Evolutionary conservation across 257 asterid species (phyloP).

Genomic region (Rehmannia glutinosa): DNA sequence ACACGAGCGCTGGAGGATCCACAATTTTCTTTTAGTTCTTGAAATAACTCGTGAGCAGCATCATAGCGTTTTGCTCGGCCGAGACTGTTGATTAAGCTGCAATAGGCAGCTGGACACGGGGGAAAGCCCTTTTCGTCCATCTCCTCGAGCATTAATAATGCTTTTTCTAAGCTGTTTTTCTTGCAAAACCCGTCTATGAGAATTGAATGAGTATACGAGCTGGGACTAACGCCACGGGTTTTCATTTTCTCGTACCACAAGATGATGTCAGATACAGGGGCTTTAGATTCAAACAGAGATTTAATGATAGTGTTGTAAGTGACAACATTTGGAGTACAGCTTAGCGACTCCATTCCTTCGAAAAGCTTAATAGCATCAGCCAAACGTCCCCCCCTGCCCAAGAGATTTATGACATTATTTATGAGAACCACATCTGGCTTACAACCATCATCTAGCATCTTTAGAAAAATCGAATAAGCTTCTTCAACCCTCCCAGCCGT

Average conservation of each 20-base stretch:
- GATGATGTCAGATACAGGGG: conserved; percentile 49
- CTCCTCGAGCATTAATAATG: conserved; percentile 74
- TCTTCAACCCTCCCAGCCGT: conserved; percentile 71
- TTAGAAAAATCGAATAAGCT: conserved; percentile 59
- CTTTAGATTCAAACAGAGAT: conserved; percentile 60
- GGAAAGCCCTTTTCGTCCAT: conserved; percentile 96
- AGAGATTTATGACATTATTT: conserved; percentile 67
- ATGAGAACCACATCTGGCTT: conserved; percentile 78
- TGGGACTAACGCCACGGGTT: conserved; percentile 49
- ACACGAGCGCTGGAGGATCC: conserved; percentile 60
- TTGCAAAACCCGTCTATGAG: conserved; percentile 88
- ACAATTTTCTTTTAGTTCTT: conserved; percentile 51
- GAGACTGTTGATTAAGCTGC: conserved; percentile 85
- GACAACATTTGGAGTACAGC: conserved; percentile 73
- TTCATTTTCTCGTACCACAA: conserved; percentile 79
- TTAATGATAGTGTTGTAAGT: conserved; percentile 86
- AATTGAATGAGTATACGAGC: conserved; percentile 79
- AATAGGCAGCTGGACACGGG: conserved; percentile 94
- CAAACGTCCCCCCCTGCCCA: conserved; percentile 64
- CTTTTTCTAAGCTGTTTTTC: conserved; percentile 68
- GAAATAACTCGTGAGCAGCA: conserved; percentile 60
- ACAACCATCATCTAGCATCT: conserved; percentile 67
- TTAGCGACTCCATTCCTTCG: conserved; percentile 67
- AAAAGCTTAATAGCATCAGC: conserved; percentile 68
- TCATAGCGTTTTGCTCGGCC: conserved; percentile 75